Conservation (phyloP, 441 rosid genomes). For the Erodium texanum region DNA sequence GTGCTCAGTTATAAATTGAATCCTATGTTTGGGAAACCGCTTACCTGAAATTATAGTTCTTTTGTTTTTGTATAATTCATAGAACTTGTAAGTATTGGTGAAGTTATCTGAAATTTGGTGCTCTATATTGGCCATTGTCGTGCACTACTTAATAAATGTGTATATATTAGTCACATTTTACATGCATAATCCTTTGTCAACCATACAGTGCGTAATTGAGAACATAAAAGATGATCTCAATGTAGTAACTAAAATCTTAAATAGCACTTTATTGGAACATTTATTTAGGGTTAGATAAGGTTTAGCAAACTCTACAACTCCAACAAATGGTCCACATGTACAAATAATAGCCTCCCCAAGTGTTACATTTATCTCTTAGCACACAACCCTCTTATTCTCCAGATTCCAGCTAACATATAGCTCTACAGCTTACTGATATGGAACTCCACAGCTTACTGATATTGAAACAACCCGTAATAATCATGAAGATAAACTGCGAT, state of each 20-base stretch:
- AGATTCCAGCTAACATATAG: not conserved
- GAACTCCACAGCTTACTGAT: too few relatives aligned
- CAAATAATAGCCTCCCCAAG: not conserved
- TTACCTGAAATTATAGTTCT: too few relatives aligned
- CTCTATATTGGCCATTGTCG: too few relatives aligned
- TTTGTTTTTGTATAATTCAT: too few relatives aligned
- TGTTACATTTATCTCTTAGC: not conserved
- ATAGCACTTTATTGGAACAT: not conserved
- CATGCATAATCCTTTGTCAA: too few relatives aligned
- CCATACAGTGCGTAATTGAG: not conserved
- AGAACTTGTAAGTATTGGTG: too few relatives aligned
- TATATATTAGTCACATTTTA: too few relatives aligned
- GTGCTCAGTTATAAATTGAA: too few relatives aligned
- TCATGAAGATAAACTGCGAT: not conserved
- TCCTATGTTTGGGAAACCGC: too few relatives aligned
- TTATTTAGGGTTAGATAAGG: not conserved
- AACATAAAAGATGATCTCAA: not conserved
- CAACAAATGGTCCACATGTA: not conserved
- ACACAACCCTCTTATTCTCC: not conserved
- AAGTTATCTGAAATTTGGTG: too few relatives aligned
- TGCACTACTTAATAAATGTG: too few relatives aligned
- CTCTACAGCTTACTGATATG: too few relatives aligned
- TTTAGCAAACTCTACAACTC: not conserved
- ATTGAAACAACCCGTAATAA: not conserved
- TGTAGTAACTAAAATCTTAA: not conserved